A percentile compares a stretch with the other conserved stretches of the same genome.
Conservation (phyloP, 1,139 yeast genomes). For the Pichia sp. region DNA sequence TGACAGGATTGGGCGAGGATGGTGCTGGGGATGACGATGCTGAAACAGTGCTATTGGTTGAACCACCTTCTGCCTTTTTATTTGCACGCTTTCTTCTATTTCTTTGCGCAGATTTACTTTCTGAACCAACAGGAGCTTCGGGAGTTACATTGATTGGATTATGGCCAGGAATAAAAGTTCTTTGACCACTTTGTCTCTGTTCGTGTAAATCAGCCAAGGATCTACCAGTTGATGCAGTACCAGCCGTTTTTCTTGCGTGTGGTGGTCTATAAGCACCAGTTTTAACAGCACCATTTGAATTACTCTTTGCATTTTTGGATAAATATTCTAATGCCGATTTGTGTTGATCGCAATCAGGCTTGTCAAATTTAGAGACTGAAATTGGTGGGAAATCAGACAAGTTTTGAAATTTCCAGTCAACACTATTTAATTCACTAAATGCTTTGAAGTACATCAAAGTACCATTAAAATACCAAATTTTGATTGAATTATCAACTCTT, state of each 20-base stretch:
- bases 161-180: conserved; percentile 13
- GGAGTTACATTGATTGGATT: conserved; percentile 14
- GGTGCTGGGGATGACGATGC: conserved; percentile 7
- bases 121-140: conserved; percentile 28
- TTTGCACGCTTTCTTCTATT: conserved; percentile 77
- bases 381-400: conserved; percentile 52
- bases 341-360: conserved; percentile 64
- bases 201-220: conserved; percentile 55
- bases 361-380: conserved; percentile 20
- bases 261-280: conserved; percentile 19
- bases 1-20: conserved; percentile 9
- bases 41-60: conserved; percentile 19
- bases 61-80: conserved; percentile 32
- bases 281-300: conserved; percentile 36
- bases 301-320: conserved; percentile 35
- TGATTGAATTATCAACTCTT: conserved; percentile 92
- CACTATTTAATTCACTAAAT: conserved; percentile 71
- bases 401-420: conserved; percentile 82
- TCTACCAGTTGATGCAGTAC: conserved; percentile 30
- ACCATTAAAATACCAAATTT: conserved; percentile 91
- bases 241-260: conserved; percentile 31
- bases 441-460: conserved; percentile 71
- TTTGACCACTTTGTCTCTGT: conserved; percentile 23
- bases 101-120: conserved; percentile 50
- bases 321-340: conserved; percentile 54